Evolutionary conservation across 2,329 filamentous ascomycete genomes (phyloP).

Genomic region (Botrytis squamosa): DNA sequence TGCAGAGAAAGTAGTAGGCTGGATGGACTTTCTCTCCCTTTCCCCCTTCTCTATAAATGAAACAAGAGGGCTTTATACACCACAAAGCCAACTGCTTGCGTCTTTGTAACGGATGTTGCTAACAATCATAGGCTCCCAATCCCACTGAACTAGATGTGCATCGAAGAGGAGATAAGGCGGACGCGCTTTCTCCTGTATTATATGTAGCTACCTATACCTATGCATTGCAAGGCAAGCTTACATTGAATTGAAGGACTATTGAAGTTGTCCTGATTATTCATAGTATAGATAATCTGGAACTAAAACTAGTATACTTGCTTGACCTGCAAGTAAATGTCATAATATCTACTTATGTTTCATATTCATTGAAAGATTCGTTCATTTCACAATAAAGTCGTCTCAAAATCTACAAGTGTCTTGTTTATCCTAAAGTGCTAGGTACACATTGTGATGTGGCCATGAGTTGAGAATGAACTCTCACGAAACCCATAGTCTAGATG

Average conservation of each 20-base stretch:
- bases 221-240: not conserved
- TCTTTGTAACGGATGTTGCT: not conserved
- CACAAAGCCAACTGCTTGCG: not conserved
- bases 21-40: not conserved
- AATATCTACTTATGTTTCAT: not conserved
- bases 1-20: not conserved
- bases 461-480: not conserved
- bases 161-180: not conserved
- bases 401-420: not conserved
- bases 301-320: not conserved
- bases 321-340: not conserved
- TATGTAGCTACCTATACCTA: not conserved
- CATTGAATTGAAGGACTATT: not conserved
- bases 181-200: not conserved
- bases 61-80: not conserved
- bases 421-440: not conserved
- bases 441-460: not conserved
- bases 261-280: no score
- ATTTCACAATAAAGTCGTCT: not conserved
- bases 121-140: not conserved
- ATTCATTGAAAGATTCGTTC: not conserved
- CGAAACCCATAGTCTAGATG: not conserved
- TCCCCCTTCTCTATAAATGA: not conserved
- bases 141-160: not conserved
- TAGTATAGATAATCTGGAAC: not conserved